These are phyloP conservation scores for Eimeria sp. DNA, from an alignment of 169 alveolate genomes.

Conservation along the genomic window DNA sequence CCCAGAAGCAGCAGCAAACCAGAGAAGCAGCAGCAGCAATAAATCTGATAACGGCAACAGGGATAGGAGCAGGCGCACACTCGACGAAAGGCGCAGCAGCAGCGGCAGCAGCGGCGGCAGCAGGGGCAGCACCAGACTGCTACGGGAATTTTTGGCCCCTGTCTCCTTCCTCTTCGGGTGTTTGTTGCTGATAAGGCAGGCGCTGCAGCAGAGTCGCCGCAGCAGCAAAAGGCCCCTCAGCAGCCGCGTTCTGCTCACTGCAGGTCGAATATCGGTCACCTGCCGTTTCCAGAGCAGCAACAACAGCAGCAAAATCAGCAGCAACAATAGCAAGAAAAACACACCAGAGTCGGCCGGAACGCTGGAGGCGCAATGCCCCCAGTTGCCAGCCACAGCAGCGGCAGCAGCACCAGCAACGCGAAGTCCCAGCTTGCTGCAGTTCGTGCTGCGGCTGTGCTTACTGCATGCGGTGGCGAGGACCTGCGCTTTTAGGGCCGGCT, in stretches of 20 bases:
- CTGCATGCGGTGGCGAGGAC: conserved; percentile 72
- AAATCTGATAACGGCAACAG: background rate
- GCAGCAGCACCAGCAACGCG: conserved; percentile 13
- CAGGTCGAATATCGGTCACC: conserved; percentile 44
- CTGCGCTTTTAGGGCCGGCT: conserved; percentile 65
- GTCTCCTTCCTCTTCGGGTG: conserved; percentile 55
- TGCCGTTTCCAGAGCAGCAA: background rate
- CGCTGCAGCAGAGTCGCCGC: conserved; percentile 76
- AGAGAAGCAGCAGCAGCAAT: conserved; percentile 2
- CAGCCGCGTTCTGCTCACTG: conserved; percentile 45
- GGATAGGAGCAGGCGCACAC: background rate
- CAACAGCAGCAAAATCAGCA: conserved; percentile 33
- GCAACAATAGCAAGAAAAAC: background rate
- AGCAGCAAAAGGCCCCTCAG: conserved; percentile 42
- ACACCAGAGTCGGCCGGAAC: background rate
- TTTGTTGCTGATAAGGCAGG: conserved; percentile 48
- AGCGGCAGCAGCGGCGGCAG: conserved; percentile 52
- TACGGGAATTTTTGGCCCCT: conserved; percentile 52
- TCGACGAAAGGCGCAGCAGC: background rate
- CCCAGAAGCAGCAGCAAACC: background rate
- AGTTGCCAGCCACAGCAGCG: background rate
- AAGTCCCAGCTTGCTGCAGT: conserved; percentile 68
- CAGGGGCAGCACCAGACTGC: conserved; percentile 10
- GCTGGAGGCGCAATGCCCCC: background rate
- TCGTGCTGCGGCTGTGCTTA: conserved; percentile 67